Evolutionary conservation across 306 rosid species (phyloP).

Genomic region (Malus sylvestris): DNA sequence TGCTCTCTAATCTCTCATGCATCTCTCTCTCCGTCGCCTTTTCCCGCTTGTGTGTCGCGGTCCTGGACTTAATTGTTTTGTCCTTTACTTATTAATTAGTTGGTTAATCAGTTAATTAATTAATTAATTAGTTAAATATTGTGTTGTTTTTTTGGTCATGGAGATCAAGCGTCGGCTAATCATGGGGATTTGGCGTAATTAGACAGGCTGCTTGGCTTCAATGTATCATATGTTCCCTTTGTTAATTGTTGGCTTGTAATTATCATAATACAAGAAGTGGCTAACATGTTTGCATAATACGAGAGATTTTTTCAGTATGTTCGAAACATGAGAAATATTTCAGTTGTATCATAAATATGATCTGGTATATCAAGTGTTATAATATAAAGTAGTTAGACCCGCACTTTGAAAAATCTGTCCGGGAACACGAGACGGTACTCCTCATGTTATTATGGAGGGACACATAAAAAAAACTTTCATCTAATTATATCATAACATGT

Average conservation of each 20-base stretch:
- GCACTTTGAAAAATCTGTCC: accelerated
- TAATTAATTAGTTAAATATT: not conserved
- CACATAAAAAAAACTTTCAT: no score
- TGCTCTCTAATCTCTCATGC: conserved; percentile 2
- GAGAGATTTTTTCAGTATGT: no score
- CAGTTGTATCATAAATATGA: no score
- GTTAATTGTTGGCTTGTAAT: not conserved
- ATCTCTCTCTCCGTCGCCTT: not conserved
- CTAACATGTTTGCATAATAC: not conserved
- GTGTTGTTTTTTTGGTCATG: not conserved
- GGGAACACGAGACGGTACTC: no score
- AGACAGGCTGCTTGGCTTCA: not conserved
- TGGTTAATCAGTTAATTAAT: not conserved
- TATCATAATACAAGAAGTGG: not conserved
- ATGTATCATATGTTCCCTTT: not conserved
- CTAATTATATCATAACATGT: no score
- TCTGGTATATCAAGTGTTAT: accelerated
- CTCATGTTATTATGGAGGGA: no score
- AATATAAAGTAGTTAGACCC: no score
- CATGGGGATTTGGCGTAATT: not conserved
- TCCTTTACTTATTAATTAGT: not conserved
- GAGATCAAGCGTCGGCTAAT: not conserved
- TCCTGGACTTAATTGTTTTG: not conserved
- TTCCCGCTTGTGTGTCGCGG: not conserved
- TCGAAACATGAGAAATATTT: no score